A percentile compares a stretch with the other conserved stretches of the same genome.
These are phyloP conservation scores for Hypoxylon sp. DNA, from an alignment of 2,329 filamentous ascomycete genomes.

Conservation along the genomic window DNA sequence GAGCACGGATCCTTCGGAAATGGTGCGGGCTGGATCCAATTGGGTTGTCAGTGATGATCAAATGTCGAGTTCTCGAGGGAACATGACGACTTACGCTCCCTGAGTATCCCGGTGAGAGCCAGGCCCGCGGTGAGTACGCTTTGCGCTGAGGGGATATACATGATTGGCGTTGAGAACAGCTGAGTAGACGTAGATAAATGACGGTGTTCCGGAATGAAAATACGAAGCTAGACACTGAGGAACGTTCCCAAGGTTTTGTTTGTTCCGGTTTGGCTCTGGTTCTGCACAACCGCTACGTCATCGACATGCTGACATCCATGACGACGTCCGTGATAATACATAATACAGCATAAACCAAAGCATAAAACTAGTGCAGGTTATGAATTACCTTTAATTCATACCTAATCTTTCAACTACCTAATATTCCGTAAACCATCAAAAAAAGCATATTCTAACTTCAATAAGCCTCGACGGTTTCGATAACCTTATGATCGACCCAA, in stretches of 20 bases:
- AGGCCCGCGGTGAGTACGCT: conserved; percentile 47
- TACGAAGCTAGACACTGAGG: too few species aligned
- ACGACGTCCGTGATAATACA: neutral
- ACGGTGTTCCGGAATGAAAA: too few species aligned
- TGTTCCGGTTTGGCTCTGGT: neutral
- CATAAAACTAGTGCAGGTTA: neutral
- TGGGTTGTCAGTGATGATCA: conserved; percentile 1
- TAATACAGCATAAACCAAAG: neutral
- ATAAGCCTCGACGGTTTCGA: conserved; percentile 46
- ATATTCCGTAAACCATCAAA: neutral
- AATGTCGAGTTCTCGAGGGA: neutral
- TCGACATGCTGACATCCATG: neutral
- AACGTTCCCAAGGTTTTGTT: neutral
- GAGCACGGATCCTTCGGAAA: conserved; percentile 53
- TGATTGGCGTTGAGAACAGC: conserved; percentile 27
- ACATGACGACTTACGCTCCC: conserved; percentile 38
- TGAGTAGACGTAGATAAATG: too few species aligned
- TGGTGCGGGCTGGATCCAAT: conserved; percentile 38
- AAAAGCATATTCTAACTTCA: neutral
- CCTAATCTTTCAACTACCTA: too few species aligned
- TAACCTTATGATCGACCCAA: conserved; percentile 54
- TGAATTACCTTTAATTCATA: neutral
- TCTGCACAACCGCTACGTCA: conserved; percentile 2
- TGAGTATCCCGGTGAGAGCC: conserved; percentile 42
- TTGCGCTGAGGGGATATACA: conserved; percentile 49